Conservation (phyloP, 208 protist genomes). For the Crithidia fasciculata region DNA sequence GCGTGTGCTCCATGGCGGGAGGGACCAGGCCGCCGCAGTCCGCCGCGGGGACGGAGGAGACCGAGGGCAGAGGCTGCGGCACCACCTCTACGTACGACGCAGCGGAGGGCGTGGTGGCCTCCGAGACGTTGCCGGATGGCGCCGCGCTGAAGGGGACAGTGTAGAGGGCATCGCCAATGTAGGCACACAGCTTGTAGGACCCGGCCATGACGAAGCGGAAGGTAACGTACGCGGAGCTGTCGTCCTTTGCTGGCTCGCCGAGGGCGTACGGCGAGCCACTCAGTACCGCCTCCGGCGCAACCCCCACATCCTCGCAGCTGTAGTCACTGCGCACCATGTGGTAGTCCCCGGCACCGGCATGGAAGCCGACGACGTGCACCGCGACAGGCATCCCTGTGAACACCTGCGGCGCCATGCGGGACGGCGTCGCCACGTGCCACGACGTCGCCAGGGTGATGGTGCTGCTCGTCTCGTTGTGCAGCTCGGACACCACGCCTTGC, state of each 20-base stretch:
- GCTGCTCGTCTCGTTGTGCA: conserved; percentile 50
- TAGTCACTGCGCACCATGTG: conserved; percentile 29
- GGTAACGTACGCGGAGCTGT: conserved; percentile 18
- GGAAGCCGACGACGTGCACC: conserved; percentile 34
- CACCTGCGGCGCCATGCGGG: conserved; percentile 17
- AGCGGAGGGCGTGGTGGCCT: conserved; percentile 8
- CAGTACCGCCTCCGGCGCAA: conserved; percentile 21
- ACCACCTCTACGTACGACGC: conserved; percentile 13
- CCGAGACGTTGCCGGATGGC: conserved; percentile 16
- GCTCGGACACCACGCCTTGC: conserved; percentile 22
- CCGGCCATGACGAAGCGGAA: conserved; percentile 50
- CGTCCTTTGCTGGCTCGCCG: background rate
- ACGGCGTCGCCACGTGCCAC: conserved; percentile 35
- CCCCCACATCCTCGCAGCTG: conserved; percentile 31
- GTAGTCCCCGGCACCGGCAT: conserved; percentile 17
- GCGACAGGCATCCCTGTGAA: conserved; percentile 23
- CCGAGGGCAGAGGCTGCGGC: conserved; percentile 17
- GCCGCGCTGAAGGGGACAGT: conserved; percentile 39
- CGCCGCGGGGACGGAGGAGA: conserved; percentile 1
- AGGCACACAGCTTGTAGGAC: conserved; percentile 59
- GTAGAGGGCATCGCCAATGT: conserved; percentile 45
- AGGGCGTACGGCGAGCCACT: background rate
- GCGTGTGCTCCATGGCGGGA: conserved; percentile 9
- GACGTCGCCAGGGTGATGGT: conserved; percentile 37
- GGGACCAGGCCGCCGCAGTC: conserved; percentile 27